Base-by-base conservation (phyloP, 305 asterid species). In the Petunia hybrid region DNA sequence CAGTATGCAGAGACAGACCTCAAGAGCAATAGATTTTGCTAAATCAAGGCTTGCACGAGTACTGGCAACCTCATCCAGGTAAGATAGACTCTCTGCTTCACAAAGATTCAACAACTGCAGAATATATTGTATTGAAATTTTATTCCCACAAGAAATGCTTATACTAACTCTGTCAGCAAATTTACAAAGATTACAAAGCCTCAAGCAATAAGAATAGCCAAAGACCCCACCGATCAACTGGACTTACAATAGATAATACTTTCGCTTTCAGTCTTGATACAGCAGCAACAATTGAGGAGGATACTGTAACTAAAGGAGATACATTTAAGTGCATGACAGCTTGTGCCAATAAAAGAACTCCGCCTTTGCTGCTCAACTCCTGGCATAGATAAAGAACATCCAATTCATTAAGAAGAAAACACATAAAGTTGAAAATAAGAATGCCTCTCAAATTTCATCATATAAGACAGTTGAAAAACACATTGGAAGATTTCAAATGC, bases 51-150 rank as follows among this genome's bases (percentile, higher is more conserved):
- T 87, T 83, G 83, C 81, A 61, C 88, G 86, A 74, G 87, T 89
- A 87, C 95, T 91, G 83, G 98, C 95, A 81, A 95, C 98, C 89
- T 93, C 99, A 79, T 97, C 99, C 90, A 97, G 90, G 90, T 93
- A 97, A 82, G 99, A 95, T 3, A 91, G 91, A 76, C 89, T 90
- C 86, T 97, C 99, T 13, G 97, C 93, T 89, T 97, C 99, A 60
- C 99, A 97, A 36, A 97, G 99, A 87, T 90, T 87, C 92, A 92
- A 85, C 70, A 97, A 93, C 99, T 97, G 96, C 94, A 90, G 73
- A 79, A 65, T 51, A 63, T n/a, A 67, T 41, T 31, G 43, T 39
- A 41, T 41, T 62, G 43, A 57, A 31, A 31, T 42, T 5, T 78
- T 39, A 31, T 45, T 62, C 46, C 56, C 69, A 62, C 14, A 51